Conservation (phyloP, 805 yeast genomes). For the Candida hungchunana region DNA sequence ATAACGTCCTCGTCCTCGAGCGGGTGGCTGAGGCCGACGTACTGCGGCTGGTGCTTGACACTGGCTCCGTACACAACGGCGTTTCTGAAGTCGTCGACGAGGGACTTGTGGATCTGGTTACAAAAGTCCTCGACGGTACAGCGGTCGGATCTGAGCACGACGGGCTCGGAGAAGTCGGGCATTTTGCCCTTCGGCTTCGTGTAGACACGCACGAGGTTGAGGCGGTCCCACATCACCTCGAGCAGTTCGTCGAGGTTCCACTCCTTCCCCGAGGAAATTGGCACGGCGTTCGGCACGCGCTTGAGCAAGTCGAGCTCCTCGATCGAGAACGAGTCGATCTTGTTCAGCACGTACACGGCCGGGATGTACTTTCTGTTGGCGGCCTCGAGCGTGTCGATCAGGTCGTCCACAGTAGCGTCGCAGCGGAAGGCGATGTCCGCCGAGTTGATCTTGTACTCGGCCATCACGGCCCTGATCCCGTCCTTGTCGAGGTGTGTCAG, state of each 20-base stretch:
- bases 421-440: slow-evolving; percentile 96
- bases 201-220: slow-evolving; percentile 89
- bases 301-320: slow-evolving; percentile 88
- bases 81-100: slow-evolving; percentile 88
- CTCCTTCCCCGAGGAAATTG: slow-evolving; percentile 91
- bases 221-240: slow-evolving; percentile 92
- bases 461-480: slow-evolving; percentile 93
- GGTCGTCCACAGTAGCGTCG: slow-evolving; percentile 96
- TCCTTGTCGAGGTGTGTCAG: slow-evolving; percentile 88
- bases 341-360: slow-evolving; percentile 90
- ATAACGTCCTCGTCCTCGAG: slow-evolving; percentile 97
- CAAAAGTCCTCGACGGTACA: slow-evolving; percentile 94
- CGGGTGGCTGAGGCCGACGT: slow-evolving; percentile 80
- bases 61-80: slow-evolving; percentile 92
- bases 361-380: slow-evolving; percentile 92
- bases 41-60: slow-evolving; percentile 97
- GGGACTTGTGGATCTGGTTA: slow-evolving; percentile 90
- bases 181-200: slow-evolving; percentile 93
- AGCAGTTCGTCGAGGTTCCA: slow-evolving; percentile 96
- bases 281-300: slow-evolving; percentile 95
- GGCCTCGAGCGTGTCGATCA: slow-evolving; percentile 90
- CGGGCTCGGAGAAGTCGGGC: slow-evolving; percentile 95
- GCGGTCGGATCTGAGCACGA: slow-evolving; percentile 77
- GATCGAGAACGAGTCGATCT: slow-evolving; percentile 90
- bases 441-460: slow-evolving; percentile 89